Base-by-base conservation (phyloP, 495 filamentous ascomycete species). In the Aspergillus baeticus region DNA sequence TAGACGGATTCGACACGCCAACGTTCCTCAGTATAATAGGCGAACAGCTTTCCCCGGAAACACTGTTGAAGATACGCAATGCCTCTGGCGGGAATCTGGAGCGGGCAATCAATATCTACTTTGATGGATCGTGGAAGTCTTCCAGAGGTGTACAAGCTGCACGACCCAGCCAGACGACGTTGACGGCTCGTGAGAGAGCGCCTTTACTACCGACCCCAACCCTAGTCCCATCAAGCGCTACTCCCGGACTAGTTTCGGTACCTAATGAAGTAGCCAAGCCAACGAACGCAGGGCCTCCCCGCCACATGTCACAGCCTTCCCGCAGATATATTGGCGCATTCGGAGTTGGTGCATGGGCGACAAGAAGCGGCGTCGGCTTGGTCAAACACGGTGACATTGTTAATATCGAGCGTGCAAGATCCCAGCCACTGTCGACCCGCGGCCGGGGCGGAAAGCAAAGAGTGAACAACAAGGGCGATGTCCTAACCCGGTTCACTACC, bases 401-500 rank as follows among this genome's bases (percentile, higher is more conserved):
- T 58, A 86, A 78, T 45, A 96, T 98, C 46, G 94, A 97, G 69
- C 87, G 94, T 26, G 84, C 90, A 47, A 92, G 86, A 70, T 87
- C 86, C 6, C 84, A 86, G 49, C 73, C 81, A 20, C 66, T 77
- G 23, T 75, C 75, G n/a, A 86, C 82, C 50, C 68, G 78, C 31
- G 76, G 76, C 20, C 70, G 71, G 51, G 77, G 65, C 53, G 78
- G 61, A 75, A 84, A 73, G 61, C 62, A 60, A 77, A 80, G 75
- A n/a, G 60, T 63, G 3, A 75, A 77, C 29, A 71, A 89, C 63
- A 77, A 81, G 72, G 77, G 80, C 22, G 94, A 98, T 70, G 85
- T 96, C 33, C 80, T 98, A 45, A 95, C 97, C n/a, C 86, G 94
- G 14, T 98, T 98, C 67, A 96, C 89, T 2, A 95, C 91, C 63